Evolutionary conservation across 2,329 filamentous ascomycete genomes (phyloP), one percentile per base, ranked within the genome.

Genomic region (Magnaporthales sp.): DNA sequence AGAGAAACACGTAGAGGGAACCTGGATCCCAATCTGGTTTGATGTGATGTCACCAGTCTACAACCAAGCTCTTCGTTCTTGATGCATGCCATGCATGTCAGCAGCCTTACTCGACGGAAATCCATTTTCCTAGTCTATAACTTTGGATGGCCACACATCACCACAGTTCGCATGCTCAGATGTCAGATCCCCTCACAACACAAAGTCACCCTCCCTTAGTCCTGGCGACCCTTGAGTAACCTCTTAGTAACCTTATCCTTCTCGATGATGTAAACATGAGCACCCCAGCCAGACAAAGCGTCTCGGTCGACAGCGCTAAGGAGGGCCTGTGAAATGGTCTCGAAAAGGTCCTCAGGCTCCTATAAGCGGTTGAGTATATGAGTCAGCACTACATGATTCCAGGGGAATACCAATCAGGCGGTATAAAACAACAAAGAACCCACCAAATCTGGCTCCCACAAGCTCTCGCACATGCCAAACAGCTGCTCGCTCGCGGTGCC

Each of bases 201-300:
- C 19, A 38, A 15, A 19, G 27, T 15, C 24, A n/a, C 6, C 26
- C 62, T 63, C 13, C 31, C 73, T 77, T 92, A 93, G 79, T 98
- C 94, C 83, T 98, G 94, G 83, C 93, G 89, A 77, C 93, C 93
- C 88, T 98, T 98, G 79, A 99, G 84, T 88, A 99, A 88, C 78
- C 95, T 87, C 90, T 98, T 97, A 75, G 95, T 98, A 70, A 99
- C 92, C 91, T 98, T 98, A 83, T 97, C 93, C 87, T 99, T 99
- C 85, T 98, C 95, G 79, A 99, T 96, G 76, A 99, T 96, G 83
- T 98, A 99, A 73, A 99, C 95, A 77, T 99, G 93, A 54, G 95
- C 95, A 77, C 95, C 95, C 95, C 95, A 98, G 71, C 95, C 95
- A 51, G 94, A 97, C 70, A 99, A 84, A 66, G 95, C 95, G 80